Evolutionary conservation across 257 asterid species (phyloP), one percentile per base, ranked within the genome.

Genomic region (Jasminum sambac): DNA sequence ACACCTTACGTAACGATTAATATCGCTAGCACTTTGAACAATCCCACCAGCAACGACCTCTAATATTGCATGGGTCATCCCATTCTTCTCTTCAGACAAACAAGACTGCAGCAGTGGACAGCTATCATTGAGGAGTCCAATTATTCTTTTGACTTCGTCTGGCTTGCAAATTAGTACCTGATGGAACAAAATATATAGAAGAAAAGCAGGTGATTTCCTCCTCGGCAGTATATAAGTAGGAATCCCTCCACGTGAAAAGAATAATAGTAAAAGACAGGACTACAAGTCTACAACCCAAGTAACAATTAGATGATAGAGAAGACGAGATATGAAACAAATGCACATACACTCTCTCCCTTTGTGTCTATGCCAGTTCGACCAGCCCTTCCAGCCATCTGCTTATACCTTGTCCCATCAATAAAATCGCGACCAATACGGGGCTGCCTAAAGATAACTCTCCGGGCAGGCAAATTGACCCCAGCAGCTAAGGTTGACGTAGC

Each of bases 401-500:
- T 86, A 76, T 94, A 94, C 85, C 96, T 89, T 74, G 90, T 94
- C 59, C 99, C 96, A 78, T 94, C 99, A 82, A 94, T 81, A 83
- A 91, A 91, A 79, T 94, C 98, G 73, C 95, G 89, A 44, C 99
- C 99, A 72, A 91, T 91, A 71, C 96, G 96, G 40, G 99, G 99
- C 78, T 94, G 99, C 74, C 99, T 84, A 78, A 94, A 91, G 74
- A 91, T 94, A 67, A 94, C 99, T 80, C 99, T 88, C 75, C 99
- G 87, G 41, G 99, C 99, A 39, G 99, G 99, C 71, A 94, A 87
- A 83, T 94, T 94, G 72, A 94, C 98, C 39, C 99, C 99, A 73
- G 99, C 99, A 81, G 99, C 99, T 71, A 94, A 86, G 71, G 99
- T 94, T 76, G 99, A 94, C 57, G 99, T 94, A 80, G 99, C 99